Evolutionary conservation across 1,139 yeast species (phyloP), one percentile per base, ranked within the genome.

Genomic region (Meyerozyma guilliermondii): DNA sequence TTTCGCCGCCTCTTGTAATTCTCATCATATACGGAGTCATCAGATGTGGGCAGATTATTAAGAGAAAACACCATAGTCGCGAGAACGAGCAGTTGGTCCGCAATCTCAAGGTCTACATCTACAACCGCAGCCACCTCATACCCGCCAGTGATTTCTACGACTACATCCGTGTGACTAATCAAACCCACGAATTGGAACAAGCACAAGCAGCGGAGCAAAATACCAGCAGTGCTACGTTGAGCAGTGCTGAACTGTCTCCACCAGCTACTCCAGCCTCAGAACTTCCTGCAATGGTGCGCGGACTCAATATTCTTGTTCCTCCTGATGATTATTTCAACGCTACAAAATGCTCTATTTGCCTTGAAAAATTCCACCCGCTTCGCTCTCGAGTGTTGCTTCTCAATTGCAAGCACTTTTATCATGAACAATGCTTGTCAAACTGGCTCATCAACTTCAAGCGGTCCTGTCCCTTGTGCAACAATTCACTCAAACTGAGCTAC

Each of bases 391-490:
- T 72, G 5, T 57, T 72, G 38, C 66, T 71, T n/a, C 57, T 72
- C 42, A 65, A 62, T 18, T 72, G 78, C 49, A 69, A 69, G 48
- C 78, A 72, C 51, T 60, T 71, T 29, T 71, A 62, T 49, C 78
- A 72, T 50, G 74, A 72, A 46, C 55, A 56, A 27, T 72, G 78
- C 49, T 60, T 72, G 41, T 64, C 74, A 17, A 71, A 71, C 48
- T 72, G 78, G 78, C 57, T 72, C 39, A 65, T 72, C 23, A 70
- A 71, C 50, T 72, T 71, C 52, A 60, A 62, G 40, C 54, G 75
- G 44, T 66, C 69, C 43, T 72, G 78, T 51, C 78, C 78, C 0
- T 62, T 72, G 48, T 72, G 78, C 50, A 71, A 71, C 49, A 55
- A 61, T 18, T 45, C 56, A 7, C 51, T 66, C 23, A 51, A 46